A percentile compares a stretch with the other conserved stretches of the same genome.
Evolutionary conservation across 192 early-diverging fungal species (phyloP).

Genomic region (Backusella psychrophila): DNA sequence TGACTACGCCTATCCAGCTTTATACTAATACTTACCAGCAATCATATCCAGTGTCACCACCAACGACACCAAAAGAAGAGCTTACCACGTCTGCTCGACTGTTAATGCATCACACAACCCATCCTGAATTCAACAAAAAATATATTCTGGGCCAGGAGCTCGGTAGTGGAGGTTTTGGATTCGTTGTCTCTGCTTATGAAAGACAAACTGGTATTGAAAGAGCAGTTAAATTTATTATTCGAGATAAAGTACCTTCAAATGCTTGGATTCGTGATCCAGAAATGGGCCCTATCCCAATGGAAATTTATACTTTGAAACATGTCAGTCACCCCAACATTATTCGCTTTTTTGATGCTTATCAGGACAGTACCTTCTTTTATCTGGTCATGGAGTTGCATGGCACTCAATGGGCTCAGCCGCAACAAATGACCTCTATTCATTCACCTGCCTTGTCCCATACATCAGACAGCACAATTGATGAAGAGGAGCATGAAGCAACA

Average conservation of each 20-base stretch:
- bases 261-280: constrained; percentile 48
- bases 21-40: background rate
- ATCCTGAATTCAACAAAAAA: constrained; percentile 4
- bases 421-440: constrained; percentile 16
- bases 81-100: background rate
- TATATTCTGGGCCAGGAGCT: constrained; percentile 56
- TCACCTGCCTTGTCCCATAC: constrained; percentile 21
- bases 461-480: constrained; percentile 23
- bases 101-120: background rate
- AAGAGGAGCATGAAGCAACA: constrained; percentile 2
- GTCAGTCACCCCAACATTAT: constrained; percentile 65
- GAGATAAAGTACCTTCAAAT: constrained; percentile 48
- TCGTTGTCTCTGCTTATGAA: constrained; percentile 59
- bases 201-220: constrained; percentile 52
- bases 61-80: background rate
- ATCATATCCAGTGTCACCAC: background rate
- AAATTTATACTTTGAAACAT: constrained; percentile 51
- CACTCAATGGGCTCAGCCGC: constrained; percentile 38
- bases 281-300: constrained; percentile 49
- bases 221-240: constrained; percentile 75
- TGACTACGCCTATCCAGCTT: constrained; percentile 17
- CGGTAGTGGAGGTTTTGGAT: constrained; percentile 70
- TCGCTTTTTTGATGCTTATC: constrained; percentile 49
- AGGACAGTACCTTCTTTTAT: constrained; percentile 47
- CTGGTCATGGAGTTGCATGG: constrained; percentile 62